Percentiles rank a stretch among this genome's conserved stretches.
Evolutionary conservation across 306 rosid species (phyloP).

Genomic region (Ceratonia siliqua): DNA sequence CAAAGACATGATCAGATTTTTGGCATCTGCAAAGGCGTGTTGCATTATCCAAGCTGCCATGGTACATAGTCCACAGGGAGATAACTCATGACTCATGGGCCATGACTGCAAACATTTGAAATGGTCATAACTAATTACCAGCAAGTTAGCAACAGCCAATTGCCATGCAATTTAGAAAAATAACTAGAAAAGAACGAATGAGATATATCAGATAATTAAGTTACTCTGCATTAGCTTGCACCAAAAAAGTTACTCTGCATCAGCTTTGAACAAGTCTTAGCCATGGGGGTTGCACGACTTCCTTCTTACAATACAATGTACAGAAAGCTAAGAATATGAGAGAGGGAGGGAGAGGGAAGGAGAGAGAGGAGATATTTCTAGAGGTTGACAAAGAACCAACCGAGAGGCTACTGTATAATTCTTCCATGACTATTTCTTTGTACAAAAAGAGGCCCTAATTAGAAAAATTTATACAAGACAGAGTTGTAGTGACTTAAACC

Average conservation of each 20-base stretch:
- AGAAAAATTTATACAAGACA: constrained; percentile 46
- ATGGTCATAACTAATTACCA: too few species aligned
- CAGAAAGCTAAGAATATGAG: constrained; percentile 32
- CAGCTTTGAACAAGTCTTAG: background rate
- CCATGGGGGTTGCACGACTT: constrained; percentile 1
- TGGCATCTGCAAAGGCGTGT: too few species aligned
- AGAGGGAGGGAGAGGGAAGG: too few species aligned
- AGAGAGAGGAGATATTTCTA: constrained; percentile 29
- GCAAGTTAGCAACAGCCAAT: too few species aligned
- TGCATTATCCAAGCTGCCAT: too few species aligned
- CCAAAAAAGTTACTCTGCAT: background rate
- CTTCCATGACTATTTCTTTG: constrained; percentile 39
- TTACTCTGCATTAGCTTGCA: background rate
- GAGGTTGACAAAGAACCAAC: constrained; percentile 11
- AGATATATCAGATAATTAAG: background rate
- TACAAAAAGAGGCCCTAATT: constrained; percentile 46
- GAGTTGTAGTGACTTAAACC: constrained; percentile 31
- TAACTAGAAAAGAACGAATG: too few species aligned
- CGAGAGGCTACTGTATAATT: constrained; percentile 9
- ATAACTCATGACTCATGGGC: too few species aligned
- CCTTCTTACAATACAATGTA: constrained; percentile 24
- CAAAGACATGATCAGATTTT: too few species aligned
- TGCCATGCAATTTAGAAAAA: too few species aligned
- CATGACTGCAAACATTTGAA: background rate
- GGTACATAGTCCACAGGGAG: background rate